Base-by-base conservation (phyloP, 768 basidiomycete genomes). In the Termitomyces sp. region DNA sequence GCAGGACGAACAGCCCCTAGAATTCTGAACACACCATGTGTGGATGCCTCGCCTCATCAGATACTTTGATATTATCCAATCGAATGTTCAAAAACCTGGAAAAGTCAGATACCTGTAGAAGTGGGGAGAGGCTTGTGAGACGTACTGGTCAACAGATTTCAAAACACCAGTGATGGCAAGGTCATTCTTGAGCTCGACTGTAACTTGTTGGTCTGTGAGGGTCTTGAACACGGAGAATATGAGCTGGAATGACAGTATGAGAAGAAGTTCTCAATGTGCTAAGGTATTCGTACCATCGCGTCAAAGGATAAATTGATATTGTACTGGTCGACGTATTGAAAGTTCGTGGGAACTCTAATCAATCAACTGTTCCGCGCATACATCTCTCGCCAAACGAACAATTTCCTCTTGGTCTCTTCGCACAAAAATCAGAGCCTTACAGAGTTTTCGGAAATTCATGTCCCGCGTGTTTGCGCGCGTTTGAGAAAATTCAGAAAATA, bases 141-240 rank as follows among this genome's bases (percentile, higher is more conserved):
- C 89, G 63, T 65, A 96, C 96, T 99, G 96, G 81, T 99, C 96
- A 55, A 99, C 96, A 36, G 94, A 97, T 83, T 97, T 97, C 67
- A 99, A 77, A 32, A 92, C 89, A 1, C 96, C 96, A 11, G 91
- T 94, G 74, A 99, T 97, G 20, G 91, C 94, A 57, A 98, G 87
- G 75, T 98, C 97, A 78, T 99, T 99, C 80, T 99, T 99, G 70
- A 99, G 87, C 74, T 98, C 95, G 65, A 97, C 96, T 5, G 92
- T 94, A 69, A 98, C 96, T 70, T 89, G 87, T 71, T 98, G 96
- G 76, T 98, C 95, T 11, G 96, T 98, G 36, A 99, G 86, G 9
- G 97, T 98, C 78, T 98, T 98, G 88, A 99, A 98, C 32, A 98
- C 96, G 49, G 96, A 98, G 79, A 93, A 94, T 66, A 94, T 96